A percentile compares a stretch with the other conserved stretches of the same genome.
phyloP scores from a whole-genome alignment of 139 green algal genomes.

The Pleodorina starrii region DNA sequence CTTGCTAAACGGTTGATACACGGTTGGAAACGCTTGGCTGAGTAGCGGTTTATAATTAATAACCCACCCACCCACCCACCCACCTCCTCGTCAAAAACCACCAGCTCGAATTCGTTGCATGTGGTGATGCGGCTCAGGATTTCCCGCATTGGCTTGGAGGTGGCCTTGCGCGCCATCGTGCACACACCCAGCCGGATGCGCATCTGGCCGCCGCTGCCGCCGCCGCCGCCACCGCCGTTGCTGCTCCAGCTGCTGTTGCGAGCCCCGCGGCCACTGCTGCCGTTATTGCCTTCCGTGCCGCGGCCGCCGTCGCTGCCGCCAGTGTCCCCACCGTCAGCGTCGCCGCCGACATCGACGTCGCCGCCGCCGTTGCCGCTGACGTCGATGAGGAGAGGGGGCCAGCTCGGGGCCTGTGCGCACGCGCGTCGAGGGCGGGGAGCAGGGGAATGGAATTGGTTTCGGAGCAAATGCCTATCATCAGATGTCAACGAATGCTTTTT shows the following conservation, averaged over 20 bases:
- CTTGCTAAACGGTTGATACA: too few species aligned
- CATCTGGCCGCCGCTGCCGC: background rate
- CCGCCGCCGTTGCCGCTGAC: background rate
- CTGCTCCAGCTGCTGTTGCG: background rate
- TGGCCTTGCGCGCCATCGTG: constrained; percentile 94
- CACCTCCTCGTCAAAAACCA: constrained; percentile 83
- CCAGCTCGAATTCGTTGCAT: constrained; percentile 92
- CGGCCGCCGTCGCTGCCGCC: background rate
- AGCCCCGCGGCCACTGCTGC: background rate
- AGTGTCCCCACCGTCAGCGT: background rate
- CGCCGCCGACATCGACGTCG: background rate
- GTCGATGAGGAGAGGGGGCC: background rate
- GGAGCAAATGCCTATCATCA: background rate
- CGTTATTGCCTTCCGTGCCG: background rate
- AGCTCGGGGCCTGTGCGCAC: background rate
- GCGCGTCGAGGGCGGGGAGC: background rate
- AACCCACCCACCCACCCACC: background rate
- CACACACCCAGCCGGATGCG: constrained; percentile 64
- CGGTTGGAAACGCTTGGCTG: too few species aligned
- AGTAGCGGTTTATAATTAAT: too few species aligned
- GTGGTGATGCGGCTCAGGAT: constrained; percentile 87
- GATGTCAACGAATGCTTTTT: background rate
- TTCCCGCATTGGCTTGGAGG: constrained; percentile 90
- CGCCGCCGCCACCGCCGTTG: background rate
- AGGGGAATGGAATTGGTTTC: background rate